Evolutionary conservation across 441 rosid genomes (phyloP).

Genomic region (Mallotus japonicus): DNA sequence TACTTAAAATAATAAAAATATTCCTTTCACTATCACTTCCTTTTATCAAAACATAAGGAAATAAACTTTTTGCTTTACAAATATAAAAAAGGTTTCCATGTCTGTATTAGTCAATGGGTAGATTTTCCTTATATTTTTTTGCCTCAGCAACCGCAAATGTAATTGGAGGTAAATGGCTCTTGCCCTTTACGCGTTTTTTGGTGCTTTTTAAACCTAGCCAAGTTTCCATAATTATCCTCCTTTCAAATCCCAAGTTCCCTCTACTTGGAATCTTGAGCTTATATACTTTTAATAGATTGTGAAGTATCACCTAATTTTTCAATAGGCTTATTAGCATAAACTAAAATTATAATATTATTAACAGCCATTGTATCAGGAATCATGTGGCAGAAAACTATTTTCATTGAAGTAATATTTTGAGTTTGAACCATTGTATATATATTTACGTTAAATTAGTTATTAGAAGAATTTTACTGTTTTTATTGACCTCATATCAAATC

Average conservation of each 20-base stretch:
- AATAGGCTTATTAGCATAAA: too few relatives aligned
- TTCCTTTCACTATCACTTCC: not conserved
- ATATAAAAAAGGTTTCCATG: not conserved
- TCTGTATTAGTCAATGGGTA: constrained; percentile 18
- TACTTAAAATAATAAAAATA: constrained; percentile 29
- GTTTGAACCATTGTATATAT: too few relatives aligned
- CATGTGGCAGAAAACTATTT: too few relatives aligned
- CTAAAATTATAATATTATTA: too few relatives aligned
- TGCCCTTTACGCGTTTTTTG: constrained; percentile 33
- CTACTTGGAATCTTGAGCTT: not conserved
- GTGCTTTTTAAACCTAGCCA: not conserved
- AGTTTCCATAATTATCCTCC: constrained; percentile 28
- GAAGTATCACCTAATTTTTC: too few relatives aligned
- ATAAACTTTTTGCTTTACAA: not conserved
- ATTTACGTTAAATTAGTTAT: too few relatives aligned
- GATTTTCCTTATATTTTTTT: constrained; percentile 21
- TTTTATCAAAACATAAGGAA: constrained; percentile 6
- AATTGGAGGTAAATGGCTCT: constrained; percentile 19
- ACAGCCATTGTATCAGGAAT: too few relatives aligned
- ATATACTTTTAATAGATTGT: too few relatives aligned
- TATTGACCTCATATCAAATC: too few relatives aligned
- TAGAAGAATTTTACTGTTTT: too few relatives aligned
- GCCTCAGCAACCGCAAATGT: not conserved
- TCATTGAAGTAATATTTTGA: too few relatives aligned
- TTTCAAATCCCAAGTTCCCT: not conserved